Conservation (phyloP, 78 protist species). For the Neovahlkampfia damariscottae region DNA sequence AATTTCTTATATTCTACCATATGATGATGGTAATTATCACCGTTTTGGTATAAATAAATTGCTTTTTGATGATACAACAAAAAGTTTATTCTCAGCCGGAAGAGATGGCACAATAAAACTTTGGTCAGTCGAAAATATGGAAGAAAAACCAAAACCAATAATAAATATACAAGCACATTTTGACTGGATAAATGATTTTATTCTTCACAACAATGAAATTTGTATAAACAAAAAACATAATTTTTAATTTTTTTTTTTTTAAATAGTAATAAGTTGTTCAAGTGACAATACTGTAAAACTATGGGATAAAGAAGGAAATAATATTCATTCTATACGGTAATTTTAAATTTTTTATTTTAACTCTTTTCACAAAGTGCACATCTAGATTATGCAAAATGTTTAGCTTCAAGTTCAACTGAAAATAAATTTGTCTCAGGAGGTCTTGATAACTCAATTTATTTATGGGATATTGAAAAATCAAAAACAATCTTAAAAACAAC, state of each 20-base stretch:
- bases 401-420: neutral
- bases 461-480: neutral
- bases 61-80: too few species aligned
- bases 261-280: neutral
- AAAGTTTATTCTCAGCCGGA: too few species aligned
- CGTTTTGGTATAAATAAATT: too few species aligned
- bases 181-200: neutral
- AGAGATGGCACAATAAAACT: slow-evolving; percentile 1
- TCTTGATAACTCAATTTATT: neutral
- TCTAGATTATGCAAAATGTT: neutral
- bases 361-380: neutral
- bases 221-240: too few species aligned
- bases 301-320: neutral
- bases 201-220: neutral
- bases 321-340: neutral
- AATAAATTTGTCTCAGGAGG: neutral
- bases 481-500: neutral
- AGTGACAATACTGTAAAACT: neutral
- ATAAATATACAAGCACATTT: neutral
- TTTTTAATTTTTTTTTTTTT: too few species aligned
- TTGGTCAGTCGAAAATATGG: neutral
- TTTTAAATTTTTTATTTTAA: neutral
- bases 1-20: too few species aligned
- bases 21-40: too few species aligned
- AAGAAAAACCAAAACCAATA: neutral